Conservation (phyloP, 2,329 filamentous ascomycete genomes). For the Proliferodiscus dingleyae region DNA sequence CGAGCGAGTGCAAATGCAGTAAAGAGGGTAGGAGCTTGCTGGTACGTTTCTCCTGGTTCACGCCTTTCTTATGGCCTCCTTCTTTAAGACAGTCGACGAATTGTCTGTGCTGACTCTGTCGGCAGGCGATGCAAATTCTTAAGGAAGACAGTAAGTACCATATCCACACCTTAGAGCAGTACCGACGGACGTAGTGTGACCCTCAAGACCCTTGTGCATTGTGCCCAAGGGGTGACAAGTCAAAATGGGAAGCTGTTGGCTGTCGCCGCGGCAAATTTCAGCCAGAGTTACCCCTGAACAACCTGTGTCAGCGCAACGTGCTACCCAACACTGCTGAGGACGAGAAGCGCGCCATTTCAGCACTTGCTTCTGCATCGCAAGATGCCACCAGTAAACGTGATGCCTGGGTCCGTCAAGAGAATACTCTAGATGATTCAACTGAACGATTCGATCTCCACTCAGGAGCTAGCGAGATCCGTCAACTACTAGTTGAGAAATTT, state of each 20-base stretch:
- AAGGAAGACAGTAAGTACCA: constrained; percentile 10
- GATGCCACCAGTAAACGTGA: constrained; percentile 1
- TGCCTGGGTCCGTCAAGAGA: neutral
- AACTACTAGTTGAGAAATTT: neutral
- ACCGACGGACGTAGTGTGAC: constrained; percentile 6
- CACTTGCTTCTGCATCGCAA: constrained; percentile 2
- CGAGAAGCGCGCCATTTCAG: neutral
- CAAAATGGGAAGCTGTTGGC: constrained; percentile 10
- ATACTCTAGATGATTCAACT: neutral
- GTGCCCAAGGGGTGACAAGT: constrained; percentile 9
- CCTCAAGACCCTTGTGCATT: constrained; percentile 8
- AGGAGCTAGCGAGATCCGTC: neutral
- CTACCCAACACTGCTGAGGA: neutral
- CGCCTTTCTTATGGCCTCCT: too few relatives aligned
- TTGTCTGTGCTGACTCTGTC: neutral
- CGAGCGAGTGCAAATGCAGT: neutral
- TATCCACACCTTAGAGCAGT: neutral
- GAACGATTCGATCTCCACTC: neutral
- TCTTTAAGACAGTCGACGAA: too few relatives aligned
- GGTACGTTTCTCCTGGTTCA: neutral
- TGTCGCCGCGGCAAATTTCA: constrained; percentile 12
- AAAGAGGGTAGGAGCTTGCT: neutral
- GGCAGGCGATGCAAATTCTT: constrained; percentile 14
- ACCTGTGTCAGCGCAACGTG: constrained; percentile 1
- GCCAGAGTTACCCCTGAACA: constrained; percentile 3